These are phyloP conservation scores for Quercus parvula DNA, from an alignment of 306 rosid genomes.

Conservation along the genomic window DNA sequence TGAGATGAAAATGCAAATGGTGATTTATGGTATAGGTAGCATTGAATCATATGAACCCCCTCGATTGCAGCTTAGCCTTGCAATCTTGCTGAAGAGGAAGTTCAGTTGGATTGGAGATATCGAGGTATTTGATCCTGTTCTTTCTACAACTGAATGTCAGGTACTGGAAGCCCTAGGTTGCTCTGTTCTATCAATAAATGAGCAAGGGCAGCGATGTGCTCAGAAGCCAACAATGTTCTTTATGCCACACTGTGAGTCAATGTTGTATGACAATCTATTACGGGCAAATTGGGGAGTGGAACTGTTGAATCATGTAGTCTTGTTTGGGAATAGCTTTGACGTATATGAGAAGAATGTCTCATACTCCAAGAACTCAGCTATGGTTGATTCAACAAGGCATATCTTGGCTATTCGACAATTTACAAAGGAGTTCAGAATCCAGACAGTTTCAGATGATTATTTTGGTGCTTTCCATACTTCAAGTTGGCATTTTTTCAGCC, in stretches of 20 bases:
- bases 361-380: slow-evolving; percentile 40
- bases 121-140: slow-evolving; percentile 85
- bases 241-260: slow-evolving; percentile 92
- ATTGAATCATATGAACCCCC: slow-evolving; percentile 67
- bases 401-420: slow-evolving; percentile 44
- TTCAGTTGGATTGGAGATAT: slow-evolving; percentile 61
- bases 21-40: slow-evolving; percentile 84
- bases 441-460: slow-evolving; percentile 62
- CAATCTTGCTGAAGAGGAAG: slow-evolving; percentile 50
- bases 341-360: slow-evolving; percentile 52
- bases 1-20: slow-evolving; percentile 58
- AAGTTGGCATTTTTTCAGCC: slow-evolving; percentile 86
- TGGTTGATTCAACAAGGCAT: slow-evolving; percentile 34
- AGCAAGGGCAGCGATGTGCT: slow-evolving; percentile 66
- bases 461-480: slow-evolving; percentile 79
- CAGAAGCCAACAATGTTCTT: slow-evolving; percentile 57
- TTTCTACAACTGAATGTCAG: slow-evolving; percentile 53
- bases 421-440: slow-evolving; percentile 48
- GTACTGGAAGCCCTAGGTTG: slow-evolving; percentile 62
- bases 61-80: slow-evolving; percentile 64
- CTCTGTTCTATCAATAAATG: slow-evolving; percentile 58
- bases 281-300: slow-evolving; percentile 62
- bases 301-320: slow-evolving; percentile 49
- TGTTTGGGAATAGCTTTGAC: slow-evolving; percentile 85
- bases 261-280: slow-evolving; percentile 73